phyloP scores from a whole-genome alignment of 2,329 filamentous ascomycete genomes.

The Orbilia quercus region DNA sequence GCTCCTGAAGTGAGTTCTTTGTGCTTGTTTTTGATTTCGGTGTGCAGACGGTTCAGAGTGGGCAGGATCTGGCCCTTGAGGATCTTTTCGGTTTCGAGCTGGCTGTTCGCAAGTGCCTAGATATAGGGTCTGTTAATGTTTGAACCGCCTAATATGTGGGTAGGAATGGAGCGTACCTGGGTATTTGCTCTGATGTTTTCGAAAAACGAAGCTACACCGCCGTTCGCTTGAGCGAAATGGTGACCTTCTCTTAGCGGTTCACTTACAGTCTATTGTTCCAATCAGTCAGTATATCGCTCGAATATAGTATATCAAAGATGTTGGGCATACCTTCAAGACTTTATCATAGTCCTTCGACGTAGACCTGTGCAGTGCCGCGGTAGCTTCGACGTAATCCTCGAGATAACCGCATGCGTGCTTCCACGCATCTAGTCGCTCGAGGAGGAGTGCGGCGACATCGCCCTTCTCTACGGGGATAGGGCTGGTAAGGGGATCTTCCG shows the following conservation, averaged over 20 bases:
- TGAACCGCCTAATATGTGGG: too few species aligned
- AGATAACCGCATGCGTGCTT: slow-evolving; percentile 93
- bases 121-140: neutral
- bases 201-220: slow-evolving; percentile 87
- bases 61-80: slow-evolving; percentile 87
- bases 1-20: slow-evolving; percentile 88
- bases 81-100: slow-evolving; percentile 89
- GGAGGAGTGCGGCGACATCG: slow-evolving; percentile 75
- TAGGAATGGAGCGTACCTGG: slow-evolving; percentile 67
- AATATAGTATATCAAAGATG: too few species aligned
- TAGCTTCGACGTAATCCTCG: slow-evolving; percentile 85
- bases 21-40: slow-evolving; percentile 94
- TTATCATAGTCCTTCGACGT: slow-evolving; percentile 96
- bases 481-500: slow-evolving; percentile 45
- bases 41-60: slow-evolving; percentile 87
- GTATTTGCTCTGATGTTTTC: slow-evolving; percentile 95
- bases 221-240: slow-evolving; percentile 87
- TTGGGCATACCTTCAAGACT: slow-evolving; percentile 81
- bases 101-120: slow-evolving; percentile 84
- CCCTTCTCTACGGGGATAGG: slow-evolving; percentile 59
- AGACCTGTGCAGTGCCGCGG: slow-evolving; percentile 84
- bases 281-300: too few species aligned
- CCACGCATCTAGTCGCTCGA: slow-evolving; percentile 91
- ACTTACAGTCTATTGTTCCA: slow-evolving; percentile 75
- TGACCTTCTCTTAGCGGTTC: slow-evolving; percentile 87